Conservation (phyloP, 768 basidiomycete genomes). For the Psilocybe tampanensis region DNA sequence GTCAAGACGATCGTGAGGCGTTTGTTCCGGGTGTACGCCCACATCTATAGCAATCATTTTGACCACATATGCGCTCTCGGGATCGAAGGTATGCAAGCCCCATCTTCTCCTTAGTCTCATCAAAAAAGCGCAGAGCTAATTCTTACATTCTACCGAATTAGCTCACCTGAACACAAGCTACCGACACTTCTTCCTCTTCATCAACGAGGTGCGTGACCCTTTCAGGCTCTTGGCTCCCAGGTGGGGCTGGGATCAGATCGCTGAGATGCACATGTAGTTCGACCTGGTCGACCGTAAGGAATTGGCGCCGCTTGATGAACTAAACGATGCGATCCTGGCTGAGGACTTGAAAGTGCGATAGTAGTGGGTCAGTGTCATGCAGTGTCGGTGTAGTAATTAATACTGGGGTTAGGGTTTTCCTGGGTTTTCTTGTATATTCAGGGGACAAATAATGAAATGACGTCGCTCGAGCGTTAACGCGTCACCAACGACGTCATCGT, state of each 20-base stretch:
- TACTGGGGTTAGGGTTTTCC: not conserved
- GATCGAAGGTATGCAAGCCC: conserved; percentile 77
- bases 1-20: conserved; percentile 91
- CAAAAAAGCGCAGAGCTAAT: not conserved
- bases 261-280: conserved; percentile 54
- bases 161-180: conserved; percentile 99
- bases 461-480: not conserved
- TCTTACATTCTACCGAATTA: conserved; percentile 36
- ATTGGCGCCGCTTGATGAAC: conserved; percentile 89
- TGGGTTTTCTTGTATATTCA: not conserved
- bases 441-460: not conserved
- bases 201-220: conserved; percentile 77
- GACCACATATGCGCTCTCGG: conserved; percentile 98
- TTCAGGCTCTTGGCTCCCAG: not conserved
- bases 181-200: conserved; percentile 95
- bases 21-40: conserved; percentile 96
- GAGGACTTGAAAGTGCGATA: conserved; percentile 49
- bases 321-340: conserved; percentile 85
- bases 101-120: not conserved
- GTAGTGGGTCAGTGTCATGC: not conserved
- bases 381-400: not conserved
- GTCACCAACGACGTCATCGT: conserved; percentile 9
- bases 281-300: conserved; percentile 97
- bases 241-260: not conserved
- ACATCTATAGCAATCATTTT: conserved; percentile 99